A percentile compares a stretch with the other conserved stretches of the same genome.
phyloP scores from a whole-genome alignment of 2,329 filamentous ascomycete genomes.

The Dryadomyces quercus-mongolicae region DNA sequence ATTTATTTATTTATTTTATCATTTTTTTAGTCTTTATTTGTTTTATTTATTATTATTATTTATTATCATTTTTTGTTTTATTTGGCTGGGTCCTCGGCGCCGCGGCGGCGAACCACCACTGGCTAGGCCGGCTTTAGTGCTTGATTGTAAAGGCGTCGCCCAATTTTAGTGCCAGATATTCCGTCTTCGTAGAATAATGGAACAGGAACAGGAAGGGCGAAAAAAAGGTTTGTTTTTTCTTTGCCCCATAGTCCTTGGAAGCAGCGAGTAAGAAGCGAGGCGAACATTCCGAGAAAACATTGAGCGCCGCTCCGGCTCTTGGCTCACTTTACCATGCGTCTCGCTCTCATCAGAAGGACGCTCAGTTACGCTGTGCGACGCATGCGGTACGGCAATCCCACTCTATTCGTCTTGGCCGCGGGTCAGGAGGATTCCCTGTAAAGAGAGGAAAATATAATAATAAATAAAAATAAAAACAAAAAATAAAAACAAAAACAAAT shows the following conservation, averaged over 20 bases:
- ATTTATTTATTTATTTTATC: not conserved
- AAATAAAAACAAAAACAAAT: no score
- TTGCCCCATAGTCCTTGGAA: not conserved
- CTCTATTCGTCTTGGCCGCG: not conserved
- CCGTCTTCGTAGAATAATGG: not conserved
- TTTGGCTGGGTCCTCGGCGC: constrained; percentile 1
- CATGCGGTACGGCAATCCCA: not conserved
- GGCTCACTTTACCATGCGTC: not conserved
- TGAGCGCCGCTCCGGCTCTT: not conserved
- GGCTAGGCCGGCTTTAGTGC: not conserved
- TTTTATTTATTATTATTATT: not conserved
- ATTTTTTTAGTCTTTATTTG: constrained; percentile 1
- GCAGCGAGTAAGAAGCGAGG: constrained; percentile 4
- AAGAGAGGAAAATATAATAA: not conserved
- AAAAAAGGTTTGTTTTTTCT: not conserved
- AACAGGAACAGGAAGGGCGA: not conserved
- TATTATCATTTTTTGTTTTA: not conserved
- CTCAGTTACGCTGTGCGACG: not conserved
- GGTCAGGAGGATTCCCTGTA: not conserved
- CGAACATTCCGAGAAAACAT: constrained; percentile 1
- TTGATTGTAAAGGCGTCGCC: not conserved
- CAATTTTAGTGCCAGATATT: not conserved
- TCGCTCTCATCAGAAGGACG: not conserved
- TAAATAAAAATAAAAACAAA: not conserved
- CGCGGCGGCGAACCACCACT: constrained; percentile 1